Percentiles rank a stretch among this genome's conserved stretches.
Evolutionary conservation across 2,329 filamentous ascomycete species (phyloP).

Genomic region (Epichloe elymi): DNA sequence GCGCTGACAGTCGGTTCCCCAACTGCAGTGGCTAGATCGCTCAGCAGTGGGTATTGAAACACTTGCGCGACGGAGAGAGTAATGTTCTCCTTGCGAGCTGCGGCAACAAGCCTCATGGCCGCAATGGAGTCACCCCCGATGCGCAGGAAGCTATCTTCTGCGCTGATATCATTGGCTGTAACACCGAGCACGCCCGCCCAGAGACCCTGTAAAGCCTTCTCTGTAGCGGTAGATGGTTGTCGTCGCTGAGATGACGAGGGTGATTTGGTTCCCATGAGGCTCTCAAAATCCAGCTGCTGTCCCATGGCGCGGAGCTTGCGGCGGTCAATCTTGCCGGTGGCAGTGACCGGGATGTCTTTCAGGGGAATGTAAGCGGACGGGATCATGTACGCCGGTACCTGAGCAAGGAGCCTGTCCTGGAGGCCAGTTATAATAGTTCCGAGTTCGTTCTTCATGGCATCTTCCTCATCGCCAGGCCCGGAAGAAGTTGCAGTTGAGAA

Average conservation of each 20-base stretch:
- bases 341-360: not conserved
- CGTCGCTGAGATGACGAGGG: not conserved
- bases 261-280: not conserved
- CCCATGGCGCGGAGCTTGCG: constrained; percentile 2
- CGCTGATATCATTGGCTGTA: constrained; percentile 14
- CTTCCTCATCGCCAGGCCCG: not conserved
- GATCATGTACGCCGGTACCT: constrained; percentile 3
- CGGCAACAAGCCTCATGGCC: constrained; percentile 27
- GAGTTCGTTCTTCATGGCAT: not conserved
- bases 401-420: not conserved
- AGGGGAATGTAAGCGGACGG: constrained; percentile 3
- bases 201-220: not conserved
- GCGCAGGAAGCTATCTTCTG: constrained; percentile 32
- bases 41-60: constrained; percentile 16
- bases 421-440: not conserved
- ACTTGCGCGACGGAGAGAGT: constrained; percentile 28
- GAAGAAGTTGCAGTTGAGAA: not conserved
- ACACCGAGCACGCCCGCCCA: constrained; percentile 7
- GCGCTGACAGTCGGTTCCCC: not conserved
- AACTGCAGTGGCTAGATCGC: constrained; percentile 1
- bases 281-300: not conserved
- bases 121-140: constrained; percentile 34
- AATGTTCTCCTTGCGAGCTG: constrained; percentile 22
- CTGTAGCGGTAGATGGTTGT: not conserved
- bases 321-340: constrained; percentile 4